Conservation (phyloP, 2,329 filamentous ascomycete genomes). For the Malbranchea cinnamomea region DNA sequence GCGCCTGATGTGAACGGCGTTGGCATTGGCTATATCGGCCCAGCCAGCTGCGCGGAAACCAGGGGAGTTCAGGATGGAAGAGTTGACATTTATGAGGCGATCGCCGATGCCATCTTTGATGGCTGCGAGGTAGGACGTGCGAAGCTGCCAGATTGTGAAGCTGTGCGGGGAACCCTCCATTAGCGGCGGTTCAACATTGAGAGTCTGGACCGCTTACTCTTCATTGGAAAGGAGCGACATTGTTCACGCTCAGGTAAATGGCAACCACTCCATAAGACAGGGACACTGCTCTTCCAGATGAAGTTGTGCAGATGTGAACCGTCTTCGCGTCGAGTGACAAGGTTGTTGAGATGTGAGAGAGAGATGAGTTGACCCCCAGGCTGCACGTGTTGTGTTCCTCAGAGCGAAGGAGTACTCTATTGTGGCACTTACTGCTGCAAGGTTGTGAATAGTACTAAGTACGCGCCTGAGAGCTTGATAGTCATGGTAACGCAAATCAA, state of each 20-base stretch:
- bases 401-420: too few relatives aligned
- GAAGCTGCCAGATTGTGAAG: constrained; percentile 51
- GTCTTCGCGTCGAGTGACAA: too few relatives aligned
- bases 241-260: constrained; percentile 5
- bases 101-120: constrained; percentile 54
- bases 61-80: constrained; percentile 46
- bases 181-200: constrained; percentile 6
- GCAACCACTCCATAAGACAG: background rate
- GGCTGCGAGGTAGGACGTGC: constrained; percentile 47
- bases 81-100: constrained; percentile 49
- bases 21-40: constrained; percentile 28
- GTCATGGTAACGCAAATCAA: too few relatives aligned
- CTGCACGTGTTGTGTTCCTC: too few relatives aligned
- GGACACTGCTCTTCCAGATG: background rate
- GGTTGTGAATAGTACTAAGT: too few relatives aligned
- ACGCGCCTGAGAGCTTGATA: too few relatives aligned
- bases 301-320: too few relatives aligned
- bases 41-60: constrained; percentile 52
- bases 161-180: constrained; percentile 18
- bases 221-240: constrained; percentile 39
- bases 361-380: background rate
- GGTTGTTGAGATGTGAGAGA: background rate
- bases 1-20: constrained; percentile 42
- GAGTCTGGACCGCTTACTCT: constrained; percentile 27
- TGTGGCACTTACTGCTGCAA: too few relatives aligned